These are phyloP conservation scores for Rhizophora apiculata DNA, from an alignment of 345 rosid species.

Conservation along the genomic window DNA sequence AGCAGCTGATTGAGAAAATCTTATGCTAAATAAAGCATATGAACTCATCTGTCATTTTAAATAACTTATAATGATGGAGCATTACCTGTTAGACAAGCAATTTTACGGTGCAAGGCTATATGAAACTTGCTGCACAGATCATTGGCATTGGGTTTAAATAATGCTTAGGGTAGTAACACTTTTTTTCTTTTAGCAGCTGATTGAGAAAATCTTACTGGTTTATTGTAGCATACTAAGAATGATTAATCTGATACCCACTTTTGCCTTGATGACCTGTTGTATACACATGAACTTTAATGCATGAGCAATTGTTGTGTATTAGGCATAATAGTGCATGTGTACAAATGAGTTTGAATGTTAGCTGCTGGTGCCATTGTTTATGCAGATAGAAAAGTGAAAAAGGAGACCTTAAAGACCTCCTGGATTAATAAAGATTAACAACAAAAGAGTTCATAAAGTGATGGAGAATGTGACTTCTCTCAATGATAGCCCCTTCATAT, in stretches of 20 bases:
- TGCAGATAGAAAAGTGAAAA: constrained; percentile 66
- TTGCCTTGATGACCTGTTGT: background rate
- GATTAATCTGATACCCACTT: background rate
- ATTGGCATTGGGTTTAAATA: no score
- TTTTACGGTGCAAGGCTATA: no score
- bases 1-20: background rate
- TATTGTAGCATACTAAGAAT: background rate
- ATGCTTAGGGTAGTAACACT: background rate
- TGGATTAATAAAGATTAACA: constrained; percentile 46
- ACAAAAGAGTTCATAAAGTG: constrained; percentile 48
- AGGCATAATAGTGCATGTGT: constrained; percentile 21
- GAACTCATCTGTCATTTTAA: no score
- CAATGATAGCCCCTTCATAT: constrained; percentile 36
- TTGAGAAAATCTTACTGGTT: background rate
- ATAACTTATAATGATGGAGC: no score
- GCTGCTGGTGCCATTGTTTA: constrained; percentile 49
- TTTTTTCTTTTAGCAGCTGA: background rate
- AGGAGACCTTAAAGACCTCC: constrained; percentile 48
- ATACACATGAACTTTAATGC: constrained; percentile 13
- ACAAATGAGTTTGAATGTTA: constrained; percentile 30
- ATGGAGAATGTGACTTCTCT: constrained; percentile 40
- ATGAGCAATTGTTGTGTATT: constrained; percentile 16
- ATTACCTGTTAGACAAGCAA: no score
- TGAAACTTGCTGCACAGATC: no score
- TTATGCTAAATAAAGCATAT: background rate